Percentiles rank a stretch among this genome's conserved stretches.
These are phyloP conservation scores for Peterozyma xylosa DNA, from an alignment of 805 yeast species.

Conservation along the genomic window DNA sequence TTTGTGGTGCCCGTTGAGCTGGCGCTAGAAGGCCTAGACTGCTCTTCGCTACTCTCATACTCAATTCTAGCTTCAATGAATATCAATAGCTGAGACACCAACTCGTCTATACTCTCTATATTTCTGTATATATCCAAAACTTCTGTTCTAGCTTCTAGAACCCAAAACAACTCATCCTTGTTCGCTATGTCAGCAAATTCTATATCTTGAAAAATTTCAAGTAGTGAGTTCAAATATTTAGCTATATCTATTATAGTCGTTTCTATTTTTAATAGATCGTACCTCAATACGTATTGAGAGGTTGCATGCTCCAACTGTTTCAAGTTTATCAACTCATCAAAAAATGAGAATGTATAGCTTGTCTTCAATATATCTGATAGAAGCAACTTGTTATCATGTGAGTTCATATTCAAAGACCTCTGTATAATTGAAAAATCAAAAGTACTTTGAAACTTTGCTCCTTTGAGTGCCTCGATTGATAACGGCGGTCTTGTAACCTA, in stretches of 20 bases:
- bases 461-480: too few relatives aligned
- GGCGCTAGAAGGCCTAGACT: background rate
- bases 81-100: constrained; percentile 26
- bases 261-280: constrained; percentile 15
- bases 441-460: too few relatives aligned
- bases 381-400: background rate
- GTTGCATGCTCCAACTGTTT: constrained; percentile 11
- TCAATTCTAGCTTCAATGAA: constrained; percentile 22
- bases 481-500: too few relatives aligned
- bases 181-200: constrained; percentile 5
- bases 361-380: constrained; percentile 11
- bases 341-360: constrained; percentile 7
- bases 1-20: constrained; percentile 1
- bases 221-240: constrained; percentile 12
- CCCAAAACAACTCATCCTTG: constrained; percentile 17
- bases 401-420: background rate
- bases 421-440: too few relatives aligned
- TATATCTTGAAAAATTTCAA: constrained; percentile 15
- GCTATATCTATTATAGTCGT: constrained; percentile 20
- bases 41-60: constrained; percentile 4
- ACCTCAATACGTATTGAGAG: constrained; percentile 5
- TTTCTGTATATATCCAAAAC: constrained; percentile 23
- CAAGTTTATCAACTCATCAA: constrained; percentile 14
- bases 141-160: constrained; percentile 23
- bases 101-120: constrained; percentile 25